phyloP scores from a whole-genome alignment of 2,329 filamentous ascomycete genomes.

The Xylaria multiplex region DNA sequence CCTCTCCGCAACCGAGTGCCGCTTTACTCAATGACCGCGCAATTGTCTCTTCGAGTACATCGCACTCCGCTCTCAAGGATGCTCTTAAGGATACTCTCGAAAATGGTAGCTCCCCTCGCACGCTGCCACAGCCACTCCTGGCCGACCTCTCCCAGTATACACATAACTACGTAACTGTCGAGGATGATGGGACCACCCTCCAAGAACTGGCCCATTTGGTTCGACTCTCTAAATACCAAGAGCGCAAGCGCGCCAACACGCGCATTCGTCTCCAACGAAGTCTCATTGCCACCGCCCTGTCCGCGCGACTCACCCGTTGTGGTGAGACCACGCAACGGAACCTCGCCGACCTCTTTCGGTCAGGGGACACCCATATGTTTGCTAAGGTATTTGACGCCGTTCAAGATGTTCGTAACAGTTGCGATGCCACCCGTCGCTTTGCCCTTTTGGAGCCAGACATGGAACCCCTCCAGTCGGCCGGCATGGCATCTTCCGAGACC shows the following conservation, averaged over 20 bases:
- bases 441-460: constrained; percentile 78
- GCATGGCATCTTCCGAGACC: constrained; percentile 61
- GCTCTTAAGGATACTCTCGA: constrained; percentile 46
- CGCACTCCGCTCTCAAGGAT: constrained; percentile 47
- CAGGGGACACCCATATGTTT: constrained; percentile 82
- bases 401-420: constrained; percentile 81
- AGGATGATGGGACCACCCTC: constrained; percentile 74
- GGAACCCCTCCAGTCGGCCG: constrained; percentile 66
- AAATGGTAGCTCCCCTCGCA: constrained; percentile 54
- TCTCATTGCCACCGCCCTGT: constrained; percentile 78
- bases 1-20: constrained; percentile 34
- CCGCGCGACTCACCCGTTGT: constrained; percentile 77
- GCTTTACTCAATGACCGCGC: constrained; percentile 36
- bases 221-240: constrained; percentile 81
- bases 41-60: constrained; percentile 45
- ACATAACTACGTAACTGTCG: constrained; percentile 68
- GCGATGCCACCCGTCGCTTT: constrained; percentile 76
- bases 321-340: constrained; percentile 79
- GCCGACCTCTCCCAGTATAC: constrained; percentile 74
- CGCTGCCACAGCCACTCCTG: constrained; percentile 64
- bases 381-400: constrained; percentile 79
- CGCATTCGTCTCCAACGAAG: constrained; percentile 78
- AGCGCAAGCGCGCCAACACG: constrained; percentile 79
- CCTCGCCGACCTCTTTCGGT: constrained; percentile 80
- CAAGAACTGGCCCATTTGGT: constrained; percentile 83